These are phyloP conservation scores for Penicillium thymicola DNA, from an alignment of 2,329 filamentous ascomycete genomes.

Conservation along the genomic window DNA sequence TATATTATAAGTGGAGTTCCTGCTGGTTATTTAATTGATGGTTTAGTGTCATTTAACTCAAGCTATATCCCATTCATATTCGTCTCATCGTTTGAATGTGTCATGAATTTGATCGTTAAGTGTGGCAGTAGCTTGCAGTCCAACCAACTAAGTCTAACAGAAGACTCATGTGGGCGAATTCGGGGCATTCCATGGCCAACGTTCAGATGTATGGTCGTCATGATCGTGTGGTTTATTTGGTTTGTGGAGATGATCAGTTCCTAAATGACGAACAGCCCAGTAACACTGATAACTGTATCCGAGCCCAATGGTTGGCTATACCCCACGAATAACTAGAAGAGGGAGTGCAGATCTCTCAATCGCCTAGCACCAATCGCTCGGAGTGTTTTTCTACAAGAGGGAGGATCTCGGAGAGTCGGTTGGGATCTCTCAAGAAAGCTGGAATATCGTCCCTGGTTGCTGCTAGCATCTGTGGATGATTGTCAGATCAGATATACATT, in stretches of 20 bases:
- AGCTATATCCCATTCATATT: not conserved
- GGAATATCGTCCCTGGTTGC: slow-evolving; percentile 69
- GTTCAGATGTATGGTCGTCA: not conserved
- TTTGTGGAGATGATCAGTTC: not conserved
- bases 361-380: slow-evolving; percentile 51
- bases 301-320: not conserved
- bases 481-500: not conserved
- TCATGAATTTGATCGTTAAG: not conserved
- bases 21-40: slow-evolving; percentile 4
- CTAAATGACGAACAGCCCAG: not conserved
- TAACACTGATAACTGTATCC: not conserved
- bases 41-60: slow-evolving; percentile 19
- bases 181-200: not conserved
- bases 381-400: slow-evolving; percentile 66
- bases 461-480: slow-evolving; percentile 44
- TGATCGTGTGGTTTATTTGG: not conserved
- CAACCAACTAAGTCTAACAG: not conserved
- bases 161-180: not conserved
- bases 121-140: not conserved
- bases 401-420: slow-evolving; percentile 67
- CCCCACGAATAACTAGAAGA: not conserved
- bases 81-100: not conserved
- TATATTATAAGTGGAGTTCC: not conserved
- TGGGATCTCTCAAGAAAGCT: slow-evolving; percentile 74
- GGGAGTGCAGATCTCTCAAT: slow-evolving; percentile 1